These are phyloP conservation scores for Penicillium arizonense DNA, from an alignment of 495 filamentous ascomycete genomes.

Conservation along the genomic window DNA sequence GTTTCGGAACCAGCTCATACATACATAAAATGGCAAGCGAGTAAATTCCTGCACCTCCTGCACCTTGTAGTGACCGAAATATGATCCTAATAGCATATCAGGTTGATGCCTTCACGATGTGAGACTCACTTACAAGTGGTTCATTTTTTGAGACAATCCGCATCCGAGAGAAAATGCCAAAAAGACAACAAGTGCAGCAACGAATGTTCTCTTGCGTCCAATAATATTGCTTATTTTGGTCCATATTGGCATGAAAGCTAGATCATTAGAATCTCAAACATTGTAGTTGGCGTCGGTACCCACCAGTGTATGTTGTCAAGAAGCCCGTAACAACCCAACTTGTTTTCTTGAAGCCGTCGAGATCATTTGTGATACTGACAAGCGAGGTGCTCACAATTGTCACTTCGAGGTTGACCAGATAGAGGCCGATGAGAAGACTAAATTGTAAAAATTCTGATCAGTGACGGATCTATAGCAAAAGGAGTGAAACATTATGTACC, in stretches of 20 bases:
- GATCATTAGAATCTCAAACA: too few relatives aligned
- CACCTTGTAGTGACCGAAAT: conserved; percentile 49
- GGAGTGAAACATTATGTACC: too few relatives aligned
- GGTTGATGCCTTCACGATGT: too few relatives aligned
- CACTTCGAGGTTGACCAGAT: not conserved
- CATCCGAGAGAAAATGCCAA: not conserved
- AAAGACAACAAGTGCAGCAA: too few relatives aligned
- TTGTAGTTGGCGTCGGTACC: not conserved
- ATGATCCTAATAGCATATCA: conserved; percentile 34
- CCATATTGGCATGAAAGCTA: too few relatives aligned
- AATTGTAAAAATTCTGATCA: too few relatives aligned
- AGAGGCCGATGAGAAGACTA: not conserved
- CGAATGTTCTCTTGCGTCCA: too few relatives aligned
- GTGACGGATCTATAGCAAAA: too few relatives aligned
- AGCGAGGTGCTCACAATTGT: not conserved
- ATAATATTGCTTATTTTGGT: too few relatives aligned
- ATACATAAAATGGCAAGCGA: conserved; percentile 38
- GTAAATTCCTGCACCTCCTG: conserved; percentile 49
- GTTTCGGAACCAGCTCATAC: conserved; percentile 23
- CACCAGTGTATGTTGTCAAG: not conserved
- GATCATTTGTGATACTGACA: not conserved
- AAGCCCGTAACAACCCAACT: not conserved
- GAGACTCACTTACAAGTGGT: not conserved
- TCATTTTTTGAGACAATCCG: not conserved
- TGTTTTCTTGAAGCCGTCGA: not conserved